These are phyloP conservation scores for Fusarium phyllophilum DNA, from an alignment of 2,329 filamentous ascomycete genomes.

Conservation along the genomic window DNA sequence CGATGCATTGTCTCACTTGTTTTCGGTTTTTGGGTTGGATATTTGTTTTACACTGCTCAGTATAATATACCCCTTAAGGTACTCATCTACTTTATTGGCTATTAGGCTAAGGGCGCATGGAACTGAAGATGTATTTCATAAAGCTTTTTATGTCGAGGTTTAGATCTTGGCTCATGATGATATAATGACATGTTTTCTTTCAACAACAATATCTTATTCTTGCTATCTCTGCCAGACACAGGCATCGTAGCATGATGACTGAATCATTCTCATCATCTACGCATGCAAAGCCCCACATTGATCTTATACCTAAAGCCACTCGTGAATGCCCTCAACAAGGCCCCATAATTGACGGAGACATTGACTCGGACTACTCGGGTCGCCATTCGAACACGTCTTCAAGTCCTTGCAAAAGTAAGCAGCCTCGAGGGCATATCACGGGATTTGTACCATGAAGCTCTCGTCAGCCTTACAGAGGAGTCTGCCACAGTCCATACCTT, in stretches of 20 bases:
- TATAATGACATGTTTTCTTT: conserved; percentile 26
- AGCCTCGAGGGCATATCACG: conserved; percentile 9
- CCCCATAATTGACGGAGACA: background rate
- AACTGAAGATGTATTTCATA: conserved; percentile 27
- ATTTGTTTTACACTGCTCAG: conserved; percentile 12
- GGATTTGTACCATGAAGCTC: conserved; percentile 31
- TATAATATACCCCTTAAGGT: conserved; percentile 36
- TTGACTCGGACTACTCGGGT: background rate
- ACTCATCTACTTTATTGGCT: conserved; percentile 20
- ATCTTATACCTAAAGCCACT: background rate
- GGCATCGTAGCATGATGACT: background rate
- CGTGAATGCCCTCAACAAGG: background rate
- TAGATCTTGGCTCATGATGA: conserved; percentile 36
- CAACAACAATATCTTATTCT: background rate
- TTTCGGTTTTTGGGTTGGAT: conserved; percentile 1
- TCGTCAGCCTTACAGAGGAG: conserved; percentile 42
- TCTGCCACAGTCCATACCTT: conserved; percentile 17
- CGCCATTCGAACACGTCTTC: background rate
- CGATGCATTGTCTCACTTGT: conserved; percentile 5
- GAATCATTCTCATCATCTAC: background rate
- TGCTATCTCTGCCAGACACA: background rate
- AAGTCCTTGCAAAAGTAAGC: conserved; percentile 3
- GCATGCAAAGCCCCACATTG: conserved; percentile 4
- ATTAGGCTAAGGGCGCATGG: conserved; percentile 14
- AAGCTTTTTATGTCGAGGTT: conserved; percentile 21